These are phyloP conservation scores for Hebeloma cylindrosporum DNA, from an alignment of 768 basidiomycete genomes.

Conservation along the genomic window DNA sequence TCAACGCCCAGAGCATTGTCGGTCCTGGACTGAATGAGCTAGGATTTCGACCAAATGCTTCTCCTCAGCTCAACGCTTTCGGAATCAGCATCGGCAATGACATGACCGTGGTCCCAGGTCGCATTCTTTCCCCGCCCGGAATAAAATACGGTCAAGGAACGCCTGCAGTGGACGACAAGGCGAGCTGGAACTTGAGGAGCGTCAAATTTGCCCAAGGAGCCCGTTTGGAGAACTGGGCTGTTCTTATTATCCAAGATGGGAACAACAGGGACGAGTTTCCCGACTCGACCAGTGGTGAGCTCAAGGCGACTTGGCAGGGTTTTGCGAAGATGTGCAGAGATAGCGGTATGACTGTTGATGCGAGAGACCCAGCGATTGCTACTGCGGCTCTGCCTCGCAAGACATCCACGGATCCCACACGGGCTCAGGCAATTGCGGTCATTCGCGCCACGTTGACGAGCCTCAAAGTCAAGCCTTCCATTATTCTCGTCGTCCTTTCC, in stretches of 20 bases:
- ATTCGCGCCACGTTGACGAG: conserved; percentile 45
- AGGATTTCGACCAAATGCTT: conserved; percentile 48
- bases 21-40: conserved; percentile 59
- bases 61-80: conserved; percentile 50
- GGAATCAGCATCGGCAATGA: conserved; percentile 54
- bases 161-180: conserved; percentile 55
- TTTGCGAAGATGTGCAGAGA: conserved; percentile 62
- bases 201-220: conserved; percentile 64
- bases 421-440: conserved; percentile 45
- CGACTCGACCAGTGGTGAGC: conserved; percentile 47
- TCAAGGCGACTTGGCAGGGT: conserved; percentile 44
- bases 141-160: conserved; percentile 56
- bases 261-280: conserved; percentile 64
- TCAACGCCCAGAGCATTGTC: conserved; percentile 65
- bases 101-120: conserved; percentile 72
- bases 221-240: conserved; percentile 60
- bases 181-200: conserved; percentile 74
- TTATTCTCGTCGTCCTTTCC: conserved; percentile 68
- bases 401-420: conserved; percentile 51
- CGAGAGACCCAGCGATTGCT: conserved; percentile 36
- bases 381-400: conserved; percentile 51
- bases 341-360: conserved; percentile 59
- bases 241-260: conserved; percentile 66
- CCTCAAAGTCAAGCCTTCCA: conserved; percentile 46
- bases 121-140: conserved; percentile 61